A percentile compares a stretch with the other conserved stretches of the same genome.
Conservation (phyloP, 2,329 filamentous ascomycete species). For the Scleromitrula shiraiana region DNA sequence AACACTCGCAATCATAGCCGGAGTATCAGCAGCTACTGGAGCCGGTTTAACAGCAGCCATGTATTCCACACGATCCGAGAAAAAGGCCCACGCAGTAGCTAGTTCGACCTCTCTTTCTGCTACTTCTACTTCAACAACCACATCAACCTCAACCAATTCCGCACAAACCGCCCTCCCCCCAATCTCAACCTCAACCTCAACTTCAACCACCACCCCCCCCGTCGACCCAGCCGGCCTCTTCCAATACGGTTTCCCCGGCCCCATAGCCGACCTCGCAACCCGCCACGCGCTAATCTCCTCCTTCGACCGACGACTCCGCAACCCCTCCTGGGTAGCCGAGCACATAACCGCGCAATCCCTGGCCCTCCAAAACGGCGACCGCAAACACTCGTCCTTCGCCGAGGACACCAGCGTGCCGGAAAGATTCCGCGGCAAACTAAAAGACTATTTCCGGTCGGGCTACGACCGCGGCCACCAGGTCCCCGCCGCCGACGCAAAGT, state of each 20-base stretch:
- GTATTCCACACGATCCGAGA: slow-evolving; percentile 48
- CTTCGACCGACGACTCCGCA: slow-evolving; percentile 84
- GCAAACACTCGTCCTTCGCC: slow-evolving; percentile 72
- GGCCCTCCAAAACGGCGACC: slow-evolving; percentile 65
- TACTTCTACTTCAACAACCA: slow-evolving; percentile 19
- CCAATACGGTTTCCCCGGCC: slow-evolving; percentile 87
- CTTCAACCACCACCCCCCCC: slow-evolving; percentile 34
- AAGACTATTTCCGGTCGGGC: slow-evolving; percentile 90
- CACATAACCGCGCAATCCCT: slow-evolving; percentile 91
- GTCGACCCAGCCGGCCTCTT: slow-evolving; percentile 72
- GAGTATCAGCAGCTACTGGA: slow-evolving; percentile 67
- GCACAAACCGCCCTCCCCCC: slow-evolving; percentile 10
- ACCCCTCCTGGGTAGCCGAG: slow-evolving; percentile 91
- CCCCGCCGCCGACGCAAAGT: slow-evolving; percentile 91
- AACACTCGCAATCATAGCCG: slow-evolving; percentile 67
- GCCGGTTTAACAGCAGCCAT: slow-evolving; percentile 65
- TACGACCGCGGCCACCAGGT: slow-evolving; percentile 97
- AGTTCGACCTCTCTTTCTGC: slow-evolving; percentile 20
- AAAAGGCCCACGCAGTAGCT: slow-evolving; percentile 32
- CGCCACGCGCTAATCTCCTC: slow-evolving; percentile 73
- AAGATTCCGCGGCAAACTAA: slow-evolving; percentile 80
- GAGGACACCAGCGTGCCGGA: slow-evolving; percentile 76
- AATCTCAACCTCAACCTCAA: no score
- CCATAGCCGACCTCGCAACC: slow-evolving; percentile 71
- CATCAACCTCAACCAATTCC: slow-evolving; percentile 22